phyloP scores from a whole-genome alignment of 192 early-diverging fungal genomes.

The Chytriomyces hyalinus region DNA sequence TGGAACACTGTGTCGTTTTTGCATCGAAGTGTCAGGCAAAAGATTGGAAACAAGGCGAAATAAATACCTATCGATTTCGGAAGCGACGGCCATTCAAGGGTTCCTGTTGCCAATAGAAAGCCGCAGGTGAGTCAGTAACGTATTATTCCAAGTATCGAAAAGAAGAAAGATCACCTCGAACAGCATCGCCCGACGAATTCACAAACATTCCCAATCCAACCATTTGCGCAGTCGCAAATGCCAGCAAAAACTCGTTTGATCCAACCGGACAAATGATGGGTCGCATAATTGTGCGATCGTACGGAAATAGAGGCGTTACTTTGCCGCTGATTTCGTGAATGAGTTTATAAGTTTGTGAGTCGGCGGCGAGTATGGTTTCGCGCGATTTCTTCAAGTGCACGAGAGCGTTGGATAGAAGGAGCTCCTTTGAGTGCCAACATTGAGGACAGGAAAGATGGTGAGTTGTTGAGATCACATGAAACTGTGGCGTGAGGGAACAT shows the following conservation, averaged over 20 bases:
- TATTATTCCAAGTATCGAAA: constrained; percentile 21
- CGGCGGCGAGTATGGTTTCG: constrained; percentile 69
- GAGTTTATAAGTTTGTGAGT: constrained; percentile 72
- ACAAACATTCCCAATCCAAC: constrained; percentile 76
- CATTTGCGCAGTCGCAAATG: constrained; percentile 54
- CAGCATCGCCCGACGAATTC: constrained; percentile 67
- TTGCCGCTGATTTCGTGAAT: constrained; percentile 55
- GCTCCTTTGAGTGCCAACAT: constrained; percentile 52
- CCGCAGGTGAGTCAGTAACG: neutral
- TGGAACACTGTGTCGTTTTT: constrained; percentile 62
- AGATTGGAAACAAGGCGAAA: neutral
- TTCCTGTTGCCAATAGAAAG: constrained; percentile 37
- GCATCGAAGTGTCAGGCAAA: no score
- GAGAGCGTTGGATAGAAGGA: constrained; percentile 68
- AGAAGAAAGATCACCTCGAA: constrained; percentile 70
- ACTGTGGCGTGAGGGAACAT: neutral
- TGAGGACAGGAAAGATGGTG: constrained; percentile 13
- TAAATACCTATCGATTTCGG: constrained; percentile 59
- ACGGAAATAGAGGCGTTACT: constrained; percentile 56
- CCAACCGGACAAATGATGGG: constrained; percentile 69
- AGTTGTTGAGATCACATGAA: neutral
- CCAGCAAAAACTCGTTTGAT: constrained; percentile 75
- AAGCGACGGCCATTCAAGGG: constrained; percentile 57
- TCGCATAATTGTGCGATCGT: constrained; percentile 52
- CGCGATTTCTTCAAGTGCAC: constrained; percentile 60